Percentiles rank a stretch among this genome's conserved stretches.
phyloP scores from a whole-genome alignment of 495 filamentous ascomycete genomes.

The Immersiella caudata region DNA sequence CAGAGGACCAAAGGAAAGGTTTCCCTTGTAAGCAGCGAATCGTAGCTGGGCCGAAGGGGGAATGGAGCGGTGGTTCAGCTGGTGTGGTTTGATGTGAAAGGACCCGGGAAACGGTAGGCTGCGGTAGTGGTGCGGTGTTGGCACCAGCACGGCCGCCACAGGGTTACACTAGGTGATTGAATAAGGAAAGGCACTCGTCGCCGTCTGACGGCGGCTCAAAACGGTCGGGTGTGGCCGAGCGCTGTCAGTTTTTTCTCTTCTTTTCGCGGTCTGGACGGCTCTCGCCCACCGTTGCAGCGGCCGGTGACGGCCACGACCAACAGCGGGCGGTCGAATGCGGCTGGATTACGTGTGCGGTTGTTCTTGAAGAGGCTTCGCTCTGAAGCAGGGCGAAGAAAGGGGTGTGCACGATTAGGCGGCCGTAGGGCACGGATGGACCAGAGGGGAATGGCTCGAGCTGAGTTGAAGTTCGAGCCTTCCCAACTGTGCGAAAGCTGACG shows the following conservation, averaged over 20 bases:
- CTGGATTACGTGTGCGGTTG: not conserved
- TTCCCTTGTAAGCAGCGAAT: not conserved
- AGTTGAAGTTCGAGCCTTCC: too few relatives aligned
- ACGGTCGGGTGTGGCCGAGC: conserved; percentile 13
- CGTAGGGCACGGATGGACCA: conserved; percentile 6
- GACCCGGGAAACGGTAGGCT: conserved; percentile 3
- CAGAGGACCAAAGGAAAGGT: not conserved
- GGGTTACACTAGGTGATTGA: conserved; percentile 10
- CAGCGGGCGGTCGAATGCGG: not conserved
- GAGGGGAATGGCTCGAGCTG: not conserved
- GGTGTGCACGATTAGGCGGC: conserved; percentile 8
- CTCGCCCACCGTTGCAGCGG: not conserved
- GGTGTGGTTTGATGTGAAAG: not conserved
- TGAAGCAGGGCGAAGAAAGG: not conserved
- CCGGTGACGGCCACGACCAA: not conserved
- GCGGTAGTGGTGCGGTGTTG: not conserved
- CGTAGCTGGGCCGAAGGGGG: not conserved
- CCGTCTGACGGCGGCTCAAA: conserved; percentile 1
- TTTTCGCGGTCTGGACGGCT: too few relatives aligned
- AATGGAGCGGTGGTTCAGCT: not conserved
- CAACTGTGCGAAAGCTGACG: not conserved
- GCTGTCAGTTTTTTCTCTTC: not conserved
- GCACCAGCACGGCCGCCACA: not conserved
- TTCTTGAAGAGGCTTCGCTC: not conserved
- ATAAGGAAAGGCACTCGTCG: conserved; percentile 15